These are phyloP conservation scores for Saturnispora ahearnii DNA, from an alignment of 805 yeast genomes.

Conservation along the genomic window DNA sequence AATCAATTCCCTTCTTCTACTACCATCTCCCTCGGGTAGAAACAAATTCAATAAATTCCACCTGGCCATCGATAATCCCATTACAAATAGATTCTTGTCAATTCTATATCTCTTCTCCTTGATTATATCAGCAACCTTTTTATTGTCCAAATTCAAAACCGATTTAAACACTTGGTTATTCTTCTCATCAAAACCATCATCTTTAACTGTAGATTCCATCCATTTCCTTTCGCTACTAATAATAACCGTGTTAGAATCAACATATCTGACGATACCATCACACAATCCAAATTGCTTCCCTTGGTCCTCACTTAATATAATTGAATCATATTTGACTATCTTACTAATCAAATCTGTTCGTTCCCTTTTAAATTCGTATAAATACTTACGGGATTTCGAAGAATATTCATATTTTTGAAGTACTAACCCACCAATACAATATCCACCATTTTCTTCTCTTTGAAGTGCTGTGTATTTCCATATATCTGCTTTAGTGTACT, in stretches of 20 bases:
- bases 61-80: conserved; percentile 68
- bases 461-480: conserved; percentile 54
- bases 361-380: conserved; percentile 43
- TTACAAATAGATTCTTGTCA: conserved; percentile 72
- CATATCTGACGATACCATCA: conserved; percentile 43
- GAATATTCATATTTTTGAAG: conserved; percentile 27
- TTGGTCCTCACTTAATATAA: conserved; percentile 69
- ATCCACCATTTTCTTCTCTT: conserved; percentile 54
- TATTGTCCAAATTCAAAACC: conserved; percentile 25
- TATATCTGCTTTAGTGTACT: conserved; percentile 48
- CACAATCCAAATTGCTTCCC: conserved; percentile 54
- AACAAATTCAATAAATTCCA: conserved; percentile 67
- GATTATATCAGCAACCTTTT: neutral
- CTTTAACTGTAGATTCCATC: conserved; percentile 29
- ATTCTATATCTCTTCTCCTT: conserved; percentile 41
- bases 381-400: conserved; percentile 21
- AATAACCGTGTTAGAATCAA: conserved; percentile 36
- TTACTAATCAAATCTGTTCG: conserved; percentile 32
- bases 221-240: conserved; percentile 50
- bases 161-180: conserved; percentile 46
- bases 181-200: conserved; percentile 33
- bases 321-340: conserved; percentile 47
- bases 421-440: conserved; percentile 44
- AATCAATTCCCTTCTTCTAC: conserved; percentile 35
- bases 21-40: conserved; percentile 35